These are phyloP conservation scores for Entomortierella parvispora DNA, from an alignment of 192 early-diverging fungal species.

Conservation along the genomic window DNA sequence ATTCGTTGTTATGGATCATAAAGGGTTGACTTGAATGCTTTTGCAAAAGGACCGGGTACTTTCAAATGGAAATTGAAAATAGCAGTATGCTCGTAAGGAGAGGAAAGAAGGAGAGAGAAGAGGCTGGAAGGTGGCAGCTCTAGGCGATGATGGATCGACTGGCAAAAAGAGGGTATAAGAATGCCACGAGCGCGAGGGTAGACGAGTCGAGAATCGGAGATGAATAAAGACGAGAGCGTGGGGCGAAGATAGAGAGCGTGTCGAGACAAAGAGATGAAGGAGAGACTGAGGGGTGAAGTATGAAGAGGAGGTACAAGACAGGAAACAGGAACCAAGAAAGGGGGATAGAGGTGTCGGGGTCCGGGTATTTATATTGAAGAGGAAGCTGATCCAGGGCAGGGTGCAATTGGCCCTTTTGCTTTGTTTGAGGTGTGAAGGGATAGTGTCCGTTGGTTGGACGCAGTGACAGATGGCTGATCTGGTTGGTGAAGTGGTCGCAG, in stretches of 20 bases:
- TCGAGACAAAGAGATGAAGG: no score
- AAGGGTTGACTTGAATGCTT: background rate
- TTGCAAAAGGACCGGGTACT: background rate
- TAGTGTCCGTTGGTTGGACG: no score
- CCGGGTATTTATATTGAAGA: constrained; percentile 1
- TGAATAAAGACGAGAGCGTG: background rate
- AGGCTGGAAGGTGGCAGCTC: background rate
- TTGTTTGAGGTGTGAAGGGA: no score
- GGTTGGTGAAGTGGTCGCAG: no score
- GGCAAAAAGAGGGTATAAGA: background rate
- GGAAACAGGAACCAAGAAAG: no score
- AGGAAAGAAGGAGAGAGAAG: background rate
- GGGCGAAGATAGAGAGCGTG: no score
- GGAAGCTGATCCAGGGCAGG: no score
- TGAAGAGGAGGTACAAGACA: no score
- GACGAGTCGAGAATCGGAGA: background rate
- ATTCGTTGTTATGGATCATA: constrained; percentile 10
- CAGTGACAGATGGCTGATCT: no score
- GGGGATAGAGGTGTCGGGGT: background rate
- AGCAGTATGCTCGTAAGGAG: background rate
- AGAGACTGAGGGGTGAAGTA: no score
- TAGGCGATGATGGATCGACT: constrained; percentile 5
- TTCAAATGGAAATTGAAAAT: background rate
- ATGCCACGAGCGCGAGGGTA: background rate
- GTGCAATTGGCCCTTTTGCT: no score